Conservation (phyloP, 1,139 yeast genomes). For the Scheffersomyces segobiensis region DNA sequence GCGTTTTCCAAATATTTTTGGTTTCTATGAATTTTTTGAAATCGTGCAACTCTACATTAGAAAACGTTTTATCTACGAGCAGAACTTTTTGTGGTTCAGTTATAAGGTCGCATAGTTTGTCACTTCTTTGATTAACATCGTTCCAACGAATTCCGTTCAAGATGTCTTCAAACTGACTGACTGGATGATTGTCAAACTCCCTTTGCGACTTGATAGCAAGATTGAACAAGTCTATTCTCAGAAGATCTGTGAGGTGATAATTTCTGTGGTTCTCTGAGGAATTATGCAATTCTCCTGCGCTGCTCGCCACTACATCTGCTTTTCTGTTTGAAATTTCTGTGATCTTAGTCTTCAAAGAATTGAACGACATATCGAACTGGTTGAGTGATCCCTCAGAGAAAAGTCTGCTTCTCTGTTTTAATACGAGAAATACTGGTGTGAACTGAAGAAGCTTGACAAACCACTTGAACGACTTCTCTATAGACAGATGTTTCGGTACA, state of each 20-base stretch:
- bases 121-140: background rate
- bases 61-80: background rate
- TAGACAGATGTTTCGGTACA: conserved; percentile 13
- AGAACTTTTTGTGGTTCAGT: background rate
- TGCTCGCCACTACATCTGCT: background rate
- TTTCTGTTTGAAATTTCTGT: conserved; percentile 1
- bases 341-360: conserved; percentile 15
- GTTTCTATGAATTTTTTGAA: background rate
- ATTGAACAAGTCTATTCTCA: conserved; percentile 28
- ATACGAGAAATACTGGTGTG: conserved; percentile 36
- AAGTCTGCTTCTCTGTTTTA: conserved; percentile 30
- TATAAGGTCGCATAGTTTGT: conserved; percentile 1
- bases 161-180: background rate
- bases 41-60: background rate
- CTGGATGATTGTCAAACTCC: background rate
- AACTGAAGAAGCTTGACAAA: conserved; percentile 23
- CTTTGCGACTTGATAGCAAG: conserved; percentile 23
- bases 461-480: conserved; percentile 29
- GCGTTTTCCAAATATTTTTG: background rate
- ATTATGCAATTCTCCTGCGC: conserved; percentile 1
- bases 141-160: background rate
- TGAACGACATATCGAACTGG: conserved; percentile 25
- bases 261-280: conserved; percentile 14
- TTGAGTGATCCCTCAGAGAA: conserved; percentile 28
- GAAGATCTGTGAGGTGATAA: conserved; percentile 33